Evolutionary conservation across 371 early-diverging fungal species (phyloP), one percentile per base, ranked within the genome.

Genomic region (Mucor saturninus): DNA sequence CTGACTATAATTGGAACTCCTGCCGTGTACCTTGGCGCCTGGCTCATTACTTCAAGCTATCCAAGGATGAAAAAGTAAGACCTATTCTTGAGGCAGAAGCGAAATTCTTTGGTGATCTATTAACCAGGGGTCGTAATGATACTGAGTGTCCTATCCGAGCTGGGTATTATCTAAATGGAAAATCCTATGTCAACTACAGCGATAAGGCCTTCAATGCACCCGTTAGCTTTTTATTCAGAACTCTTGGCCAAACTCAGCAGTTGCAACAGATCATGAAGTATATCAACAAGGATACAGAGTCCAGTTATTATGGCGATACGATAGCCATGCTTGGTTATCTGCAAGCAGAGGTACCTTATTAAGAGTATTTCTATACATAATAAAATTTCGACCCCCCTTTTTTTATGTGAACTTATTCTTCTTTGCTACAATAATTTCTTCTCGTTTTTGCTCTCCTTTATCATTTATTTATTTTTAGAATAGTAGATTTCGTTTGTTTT

Each of bases 191-290:
- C 2, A 83, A 80, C 54, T 87, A 86, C 53, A 79, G 69, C 4
- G 86, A 87, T 52, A 74, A 86, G 76, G 84, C 87, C 0, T 86
- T 81, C 64, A 73, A 77, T 11, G 87, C 87, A 2, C 87, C 87
- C 29, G 87, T 80, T 15, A 81, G 84, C 28, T 76, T 79, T 32
- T 66, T 79, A 31, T 83, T 87, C 61, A 83, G 84, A 84, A 69
- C 78, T 4, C 74, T 86, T 48, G 80, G 79, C 13, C 77, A 83
- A 69, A 76, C 77, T 13, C 67, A 74, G 31, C 74, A 79, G 21
- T 61, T 78, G 15, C 59, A 51, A 1, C 73, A 77, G 26, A 52
- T 83, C 38, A 84, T 85, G 85, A 77, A 78, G 15, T 68, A 74
- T 1, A 73, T 82, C 62, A 79, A 59, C 26, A 26, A 59, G 38